These are phyloP conservation scores for Blastomyces gilchristii DNA, from an alignment of 2,329 filamentous ascomycete species.

Conservation along the genomic window DNA sequence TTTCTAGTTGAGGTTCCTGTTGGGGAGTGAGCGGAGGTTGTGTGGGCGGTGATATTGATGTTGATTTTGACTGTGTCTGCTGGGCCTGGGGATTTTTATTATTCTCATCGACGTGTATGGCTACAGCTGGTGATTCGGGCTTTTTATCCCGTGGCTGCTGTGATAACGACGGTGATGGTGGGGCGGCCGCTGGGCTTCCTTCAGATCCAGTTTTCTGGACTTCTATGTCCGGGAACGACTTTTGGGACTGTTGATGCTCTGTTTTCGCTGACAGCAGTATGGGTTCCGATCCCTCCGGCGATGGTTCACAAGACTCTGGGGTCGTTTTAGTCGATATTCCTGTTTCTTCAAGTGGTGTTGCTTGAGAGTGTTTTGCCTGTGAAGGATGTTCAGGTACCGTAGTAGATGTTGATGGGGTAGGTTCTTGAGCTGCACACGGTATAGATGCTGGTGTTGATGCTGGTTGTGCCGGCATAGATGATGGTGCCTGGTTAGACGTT, in stretches of 20 bases:
- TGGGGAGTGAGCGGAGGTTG: neutral
- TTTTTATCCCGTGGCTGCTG: slow-evolving; percentile 9
- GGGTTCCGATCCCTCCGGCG: slow-evolving; percentile 2
- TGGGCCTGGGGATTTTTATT: neutral
- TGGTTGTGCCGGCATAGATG: neutral
- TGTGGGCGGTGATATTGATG: neutral
- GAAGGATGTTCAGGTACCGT: slow-evolving; percentile 5
- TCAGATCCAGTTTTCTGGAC: neutral
- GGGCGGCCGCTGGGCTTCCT: neutral
- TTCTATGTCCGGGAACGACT: neutral
- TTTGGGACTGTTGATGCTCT: neutral
- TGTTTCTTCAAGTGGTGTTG: neutral
- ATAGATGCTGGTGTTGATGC: neutral
- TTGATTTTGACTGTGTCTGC: neutral
- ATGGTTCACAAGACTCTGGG: slow-evolving; percentile 4
- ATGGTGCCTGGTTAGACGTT: neutral
- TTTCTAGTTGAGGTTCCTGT: neutral
- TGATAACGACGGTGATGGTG: neutral
- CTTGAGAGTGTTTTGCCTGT: slow-evolving; percentile 1
- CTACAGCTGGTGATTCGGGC: slow-evolving; percentile 1
- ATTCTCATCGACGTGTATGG: neutral
- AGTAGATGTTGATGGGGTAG: neutral
- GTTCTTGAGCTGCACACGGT: neutral
- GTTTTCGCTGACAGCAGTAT: neutral
- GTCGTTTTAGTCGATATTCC: slow-evolving; percentile 3